Evolutionary conservation across 1,284 basidiomycete species (phyloP).

Genomic region (Boletus coffeatus): DNA sequence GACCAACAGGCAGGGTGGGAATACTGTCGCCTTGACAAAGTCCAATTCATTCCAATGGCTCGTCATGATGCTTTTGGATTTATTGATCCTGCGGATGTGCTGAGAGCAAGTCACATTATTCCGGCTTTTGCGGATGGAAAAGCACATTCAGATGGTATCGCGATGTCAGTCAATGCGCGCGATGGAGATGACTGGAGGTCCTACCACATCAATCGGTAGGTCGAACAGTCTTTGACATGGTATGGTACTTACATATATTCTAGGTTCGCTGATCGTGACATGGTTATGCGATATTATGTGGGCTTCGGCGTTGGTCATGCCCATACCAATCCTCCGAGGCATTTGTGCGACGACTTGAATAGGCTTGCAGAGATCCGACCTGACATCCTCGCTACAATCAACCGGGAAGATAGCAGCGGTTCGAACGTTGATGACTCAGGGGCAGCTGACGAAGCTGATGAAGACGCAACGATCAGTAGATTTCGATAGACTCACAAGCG

Average conservation of each 20-base stretch:
- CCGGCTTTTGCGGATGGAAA: not conserved
- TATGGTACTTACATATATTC: not conserved
- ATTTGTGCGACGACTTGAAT: not conserved
- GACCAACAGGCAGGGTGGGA: not conserved
- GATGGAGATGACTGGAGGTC: not conserved
- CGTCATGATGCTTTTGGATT: not conserved
- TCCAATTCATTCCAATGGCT: not conserved
- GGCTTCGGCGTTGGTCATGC: not conserved
- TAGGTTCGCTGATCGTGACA: not conserved
- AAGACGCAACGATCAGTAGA: too few species aligned
- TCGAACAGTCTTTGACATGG: not conserved
- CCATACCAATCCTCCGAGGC: not conserved
- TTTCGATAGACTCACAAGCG: not conserved
- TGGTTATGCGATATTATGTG: too few species aligned
- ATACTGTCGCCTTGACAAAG: not conserved
- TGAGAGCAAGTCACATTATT: not conserved
- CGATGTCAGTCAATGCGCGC: not conserved
- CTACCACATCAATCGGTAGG: not conserved
- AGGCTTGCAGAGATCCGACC: too few species aligned
- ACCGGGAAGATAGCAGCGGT: too few species aligned
- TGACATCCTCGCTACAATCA: too few species aligned
- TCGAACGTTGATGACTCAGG: too few species aligned
- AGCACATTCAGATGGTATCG: not conserved
- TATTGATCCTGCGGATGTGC: not conserved
- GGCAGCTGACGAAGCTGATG: too few species aligned